phyloP scores from a whole-genome alignment of 2,329 filamentous ascomycete genomes.

The Rhytidhysteron rufulum region DNA sequence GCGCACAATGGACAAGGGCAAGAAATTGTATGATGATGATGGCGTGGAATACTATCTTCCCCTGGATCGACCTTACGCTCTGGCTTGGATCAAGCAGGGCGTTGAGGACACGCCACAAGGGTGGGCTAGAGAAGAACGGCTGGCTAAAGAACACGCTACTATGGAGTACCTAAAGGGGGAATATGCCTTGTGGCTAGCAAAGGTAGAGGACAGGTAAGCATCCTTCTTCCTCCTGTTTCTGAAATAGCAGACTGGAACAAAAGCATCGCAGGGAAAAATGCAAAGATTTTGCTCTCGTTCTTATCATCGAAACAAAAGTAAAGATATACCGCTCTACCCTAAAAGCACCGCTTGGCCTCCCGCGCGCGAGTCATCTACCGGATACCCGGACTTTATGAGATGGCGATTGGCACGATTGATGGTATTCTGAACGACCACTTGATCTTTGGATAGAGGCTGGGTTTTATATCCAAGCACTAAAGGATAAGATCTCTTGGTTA shows the following conservation, averaged over 20 bases:
- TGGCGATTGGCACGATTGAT: background rate
- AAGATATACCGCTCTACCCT: background rate
- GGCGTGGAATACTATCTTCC: background rate
- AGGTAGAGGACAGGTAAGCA: background rate
- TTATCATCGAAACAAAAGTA: background rate
- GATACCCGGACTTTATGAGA: too few species aligned
- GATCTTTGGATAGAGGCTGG: background rate
- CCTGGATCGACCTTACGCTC: background rate
- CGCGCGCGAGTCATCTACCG: background rate
- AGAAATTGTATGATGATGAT: background rate
- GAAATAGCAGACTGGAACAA: background rate
- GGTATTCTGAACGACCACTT: background rate
- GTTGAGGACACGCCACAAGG: background rate
- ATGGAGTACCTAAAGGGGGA: background rate
- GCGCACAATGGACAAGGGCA: background rate
- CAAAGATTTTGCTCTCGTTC: background rate
- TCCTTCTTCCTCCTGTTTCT: too few species aligned
- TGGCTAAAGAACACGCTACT: background rate
- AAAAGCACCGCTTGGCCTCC: background rate
- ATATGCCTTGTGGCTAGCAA: background rate
- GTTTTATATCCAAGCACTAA: background rate
- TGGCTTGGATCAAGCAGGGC: background rate
- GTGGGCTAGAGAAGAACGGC: background rate
- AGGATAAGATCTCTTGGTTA: background rate
- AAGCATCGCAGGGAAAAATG: background rate